Conservation (phyloP, 2,329 filamentous ascomycete species). For the Verticillium nubilum region DNA sequence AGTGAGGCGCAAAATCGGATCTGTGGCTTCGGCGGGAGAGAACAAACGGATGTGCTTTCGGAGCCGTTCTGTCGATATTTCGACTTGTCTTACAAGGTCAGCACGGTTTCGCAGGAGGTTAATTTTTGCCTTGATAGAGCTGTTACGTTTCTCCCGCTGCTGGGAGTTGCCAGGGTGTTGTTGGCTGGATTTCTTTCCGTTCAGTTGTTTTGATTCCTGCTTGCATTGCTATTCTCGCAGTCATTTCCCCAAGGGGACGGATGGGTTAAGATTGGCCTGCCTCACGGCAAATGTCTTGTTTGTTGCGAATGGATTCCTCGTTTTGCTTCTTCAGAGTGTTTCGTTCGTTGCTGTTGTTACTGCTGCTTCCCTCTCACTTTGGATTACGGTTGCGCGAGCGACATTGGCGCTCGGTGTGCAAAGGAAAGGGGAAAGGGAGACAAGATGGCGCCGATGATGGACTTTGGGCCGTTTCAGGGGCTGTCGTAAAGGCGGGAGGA, state of each 20-base stretch:
- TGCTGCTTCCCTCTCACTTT: no score
- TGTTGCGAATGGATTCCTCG: neutral
- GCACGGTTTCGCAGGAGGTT: neutral
- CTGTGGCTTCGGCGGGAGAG: neutral
- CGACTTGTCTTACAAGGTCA: neutral
- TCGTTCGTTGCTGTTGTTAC: neutral
- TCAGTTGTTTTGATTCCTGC: slow-evolving; percentile 1
- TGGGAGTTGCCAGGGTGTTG: neutral
- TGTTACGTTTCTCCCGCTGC: neutral
- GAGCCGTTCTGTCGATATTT: neutral
- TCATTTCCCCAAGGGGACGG: slow-evolving; percentile 9
- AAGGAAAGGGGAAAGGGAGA: neutral
- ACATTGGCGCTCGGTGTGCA: neutral
- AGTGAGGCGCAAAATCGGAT: neutral
- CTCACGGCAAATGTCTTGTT: slow-evolving; percentile 25
- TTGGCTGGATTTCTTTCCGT: neutral
- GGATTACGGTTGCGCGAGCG: neutral
- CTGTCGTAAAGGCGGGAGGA: neutral
- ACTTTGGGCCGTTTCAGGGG: neutral
- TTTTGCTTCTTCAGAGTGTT: slow-evolving; percentile 14
- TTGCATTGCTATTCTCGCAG: slow-evolving; percentile 7
- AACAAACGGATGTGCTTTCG: neutral
- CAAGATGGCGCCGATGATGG: neutral
- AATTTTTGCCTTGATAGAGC: neutral
- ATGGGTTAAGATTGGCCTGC: slow-evolving; percentile 26